These are phyloP conservation scores for Entelexis sorbosivorans DNA, from an alignment of 1,139 yeast genomes.

Conservation along the genomic window DNA sequence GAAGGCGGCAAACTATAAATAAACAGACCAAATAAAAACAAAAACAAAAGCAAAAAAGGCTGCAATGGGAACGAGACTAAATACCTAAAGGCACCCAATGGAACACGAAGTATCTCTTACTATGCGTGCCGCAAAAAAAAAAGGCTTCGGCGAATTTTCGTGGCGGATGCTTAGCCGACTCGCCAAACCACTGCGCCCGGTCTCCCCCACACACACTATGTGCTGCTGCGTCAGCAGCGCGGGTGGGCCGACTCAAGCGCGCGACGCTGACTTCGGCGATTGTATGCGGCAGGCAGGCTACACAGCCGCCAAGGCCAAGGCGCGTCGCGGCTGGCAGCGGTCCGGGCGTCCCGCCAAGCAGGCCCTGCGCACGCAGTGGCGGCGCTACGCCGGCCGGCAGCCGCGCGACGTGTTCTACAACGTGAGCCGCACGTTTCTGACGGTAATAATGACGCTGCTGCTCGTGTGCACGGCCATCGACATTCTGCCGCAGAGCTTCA, in stretches of 20 bases:
- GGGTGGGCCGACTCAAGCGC: not conserved
- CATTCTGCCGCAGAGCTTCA: constrained; percentile 54
- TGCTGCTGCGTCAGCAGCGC: not conserved
- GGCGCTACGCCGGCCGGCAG: not conserved
- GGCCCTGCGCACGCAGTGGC: not conserved
- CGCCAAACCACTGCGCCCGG: too few species aligned
- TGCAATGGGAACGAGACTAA: too few species aligned
- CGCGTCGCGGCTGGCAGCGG: not conserved
- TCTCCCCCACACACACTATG: too few species aligned
- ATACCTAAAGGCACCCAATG: too few species aligned
- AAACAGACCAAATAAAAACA: too few species aligned
- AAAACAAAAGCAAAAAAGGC: too few species aligned
- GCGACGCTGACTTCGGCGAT: not conserved
- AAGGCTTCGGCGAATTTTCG: too few species aligned
- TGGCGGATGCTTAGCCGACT: too few species aligned
- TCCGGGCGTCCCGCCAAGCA: not conserved
- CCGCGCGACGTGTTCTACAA: constrained; percentile 3
- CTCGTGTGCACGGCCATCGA: constrained; percentile 65
- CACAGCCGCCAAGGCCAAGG: not conserved
- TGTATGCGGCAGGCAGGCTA: constrained; percentile 1
- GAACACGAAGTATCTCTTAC: too few species aligned
- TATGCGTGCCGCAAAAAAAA: too few species aligned
- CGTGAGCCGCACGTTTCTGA: constrained; percentile 10
- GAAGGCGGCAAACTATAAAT: too few species aligned
- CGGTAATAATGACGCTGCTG: constrained; percentile 38